Evolutionary conservation across 148 eudicot species (phyloP).

Genomic region (Arbutus unedo): DNA sequence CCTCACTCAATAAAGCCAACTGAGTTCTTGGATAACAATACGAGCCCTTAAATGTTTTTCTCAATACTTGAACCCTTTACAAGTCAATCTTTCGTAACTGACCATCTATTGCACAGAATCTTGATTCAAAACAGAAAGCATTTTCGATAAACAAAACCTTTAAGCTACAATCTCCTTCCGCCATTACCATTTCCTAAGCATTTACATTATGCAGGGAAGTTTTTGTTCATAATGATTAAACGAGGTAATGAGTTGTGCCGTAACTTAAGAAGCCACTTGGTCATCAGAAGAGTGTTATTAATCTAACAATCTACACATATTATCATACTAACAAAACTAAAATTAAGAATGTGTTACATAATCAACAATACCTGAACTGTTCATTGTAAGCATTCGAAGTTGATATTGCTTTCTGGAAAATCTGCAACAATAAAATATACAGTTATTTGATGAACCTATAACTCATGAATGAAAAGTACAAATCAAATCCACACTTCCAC

Average conservation of each 20-base stretch:
- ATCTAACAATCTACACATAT: neutral
- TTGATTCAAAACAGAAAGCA: neutral
- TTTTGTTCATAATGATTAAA: neutral
- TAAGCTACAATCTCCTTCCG: neutral
- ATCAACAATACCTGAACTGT: conserved; percentile 62
- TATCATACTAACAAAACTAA: neutral
- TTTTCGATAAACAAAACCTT: neutral
- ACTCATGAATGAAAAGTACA: neutral
- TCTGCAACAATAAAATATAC: conserved; percentile 42
- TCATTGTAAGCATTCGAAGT: conserved; percentile 92
- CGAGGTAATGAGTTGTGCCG: neutral
- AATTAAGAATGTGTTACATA: neutral
- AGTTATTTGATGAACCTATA: neutral
- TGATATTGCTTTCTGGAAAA: conserved; percentile 97
- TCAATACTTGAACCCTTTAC: neutral
- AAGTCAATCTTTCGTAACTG: neutral
- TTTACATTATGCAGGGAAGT: neutral
- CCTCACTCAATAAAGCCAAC: neutral
- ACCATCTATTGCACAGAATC: neutral
- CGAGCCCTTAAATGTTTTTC: neutral
- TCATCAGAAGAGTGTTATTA: neutral
- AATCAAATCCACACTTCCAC: neutral
- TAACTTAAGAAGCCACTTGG: neutral
- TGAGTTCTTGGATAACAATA: neutral
- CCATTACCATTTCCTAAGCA: neutral